Conservation (phyloP, 108 stramenopile genomes). For the Mediolabrus comicus region DNA sequence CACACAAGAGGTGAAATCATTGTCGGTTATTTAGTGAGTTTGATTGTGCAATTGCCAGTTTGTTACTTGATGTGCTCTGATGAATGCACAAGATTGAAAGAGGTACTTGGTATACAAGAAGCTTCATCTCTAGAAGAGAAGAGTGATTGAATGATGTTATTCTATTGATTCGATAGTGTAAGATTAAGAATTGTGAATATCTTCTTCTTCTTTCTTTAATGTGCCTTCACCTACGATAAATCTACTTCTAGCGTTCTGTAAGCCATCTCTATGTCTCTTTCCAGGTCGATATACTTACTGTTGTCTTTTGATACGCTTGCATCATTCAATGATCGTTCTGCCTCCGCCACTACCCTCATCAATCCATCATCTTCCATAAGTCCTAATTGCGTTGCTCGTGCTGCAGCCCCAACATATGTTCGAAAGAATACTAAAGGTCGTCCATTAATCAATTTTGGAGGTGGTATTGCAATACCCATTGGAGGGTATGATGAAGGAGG, state of each 20-base stretch:
- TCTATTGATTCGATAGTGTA: neutral
- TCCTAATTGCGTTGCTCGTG: constrained; percentile 73
- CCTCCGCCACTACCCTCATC: constrained; percentile 71
- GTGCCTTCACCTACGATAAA: neutral
- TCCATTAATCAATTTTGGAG: constrained; percentile 83
- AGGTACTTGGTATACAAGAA: constrained; percentile 27
- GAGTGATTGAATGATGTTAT: constrained; percentile 2
- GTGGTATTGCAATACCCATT: constrained; percentile 46
- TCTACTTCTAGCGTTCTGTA: constrained; percentile 39
- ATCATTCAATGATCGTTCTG: constrained; percentile 42
- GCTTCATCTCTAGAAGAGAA: neutral
- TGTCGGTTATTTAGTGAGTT: constrained; percentile 67
- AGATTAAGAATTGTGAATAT: neutral
- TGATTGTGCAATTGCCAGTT: constrained; percentile 67
- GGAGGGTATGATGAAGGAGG: constrained; percentile 38
- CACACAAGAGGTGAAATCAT: constrained; percentile 68
- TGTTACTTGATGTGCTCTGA: constrained; percentile 44
- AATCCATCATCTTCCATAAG: constrained; percentile 81
- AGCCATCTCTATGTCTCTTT: constrained; percentile 54
- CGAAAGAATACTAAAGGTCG: constrained; percentile 89
- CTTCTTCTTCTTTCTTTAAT: neutral
- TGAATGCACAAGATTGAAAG: constrained; percentile 2
- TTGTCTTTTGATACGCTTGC: constrained; percentile 48
- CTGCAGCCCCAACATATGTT: constrained; percentile 93
- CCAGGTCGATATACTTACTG: constrained; percentile 76